Evolutionary conservation across 2,329 filamentous ascomycete species (phyloP), one percentile per base, ranked within the genome.

Genomic region (Amauroascus niger): DNA sequence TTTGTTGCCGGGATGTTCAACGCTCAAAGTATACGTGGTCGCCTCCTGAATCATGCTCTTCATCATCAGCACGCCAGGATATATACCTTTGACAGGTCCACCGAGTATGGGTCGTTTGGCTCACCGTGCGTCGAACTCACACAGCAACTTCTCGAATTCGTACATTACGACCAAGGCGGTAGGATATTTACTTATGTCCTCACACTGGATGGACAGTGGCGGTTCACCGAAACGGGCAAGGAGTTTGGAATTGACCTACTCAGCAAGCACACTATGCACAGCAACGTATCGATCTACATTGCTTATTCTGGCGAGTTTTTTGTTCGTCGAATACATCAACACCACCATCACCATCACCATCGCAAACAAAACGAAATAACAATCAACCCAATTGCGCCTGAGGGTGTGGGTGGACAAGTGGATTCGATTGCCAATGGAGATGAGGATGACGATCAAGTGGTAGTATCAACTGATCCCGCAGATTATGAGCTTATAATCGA

Each of bases 221-320:
- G 89, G 44, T 96, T 96, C 70, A 96, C 91, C 0, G 91, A 96
- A 69, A 97, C 91, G 0, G 91, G 91, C 28, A 93, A 93, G 62
- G 90, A 96, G 63, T 96, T 96, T 56, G 88, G 90, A 50, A 88
- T 97, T 63, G 91, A 96, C 70, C 76, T 96, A 68, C 72, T 97
- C 63, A 89, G 84, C 68, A 97, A 97, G 68, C 91, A 97, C 69
- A 95, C 88, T 39, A 95, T 97, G 88, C 91, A 97, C 72, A 91
- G 87, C 59, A 84, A 96, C 67, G 90, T 95, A 1, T 86, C 83
- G 33, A 86, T 87, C 1, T 95, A 95, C 67, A 88, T 96, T 59
- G 91, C 90, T 20, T 96, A 84, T 66, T 88, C 87, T 0, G 91
- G 91, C 40, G 91, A 97, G 65, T 97, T 97, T 69, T 93, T 96